Evolutionary conservation across 768 basidiomycete genomes (phyloP), one percentile per base, ranked within the genome.

Genomic region (Gyrodon lividus): DNA sequence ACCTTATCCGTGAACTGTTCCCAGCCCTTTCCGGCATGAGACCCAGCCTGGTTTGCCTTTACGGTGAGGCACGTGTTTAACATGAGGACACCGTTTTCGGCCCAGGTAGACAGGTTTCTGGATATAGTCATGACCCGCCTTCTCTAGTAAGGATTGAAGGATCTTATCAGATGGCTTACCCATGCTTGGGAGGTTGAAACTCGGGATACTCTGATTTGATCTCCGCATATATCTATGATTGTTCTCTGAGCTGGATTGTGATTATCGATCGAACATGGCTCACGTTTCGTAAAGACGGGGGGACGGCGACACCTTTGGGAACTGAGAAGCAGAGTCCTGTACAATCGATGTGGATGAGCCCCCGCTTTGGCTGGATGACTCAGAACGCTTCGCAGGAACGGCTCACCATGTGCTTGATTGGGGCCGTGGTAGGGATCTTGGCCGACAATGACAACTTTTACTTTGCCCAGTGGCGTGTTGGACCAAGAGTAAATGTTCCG

Each of bases 1-100:
- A 96, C 86, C 55, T 87, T 79, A 58, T 81, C 89, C 4, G 94
- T 97, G 66, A 96, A 97, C 45, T 78, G 70, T 67, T 97, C 92
- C 95, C 95, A 97, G 50, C 95, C 95, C 68, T 78, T 84, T 60
- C 82, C 81, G 35, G 84, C 80, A 69, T 97, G 95, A 46, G 92
- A 93, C 33, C 81, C 89, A 16, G 95, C 82, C 49, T 79, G 59
- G 50, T 78, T 78, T 0, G 88, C 87, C 48, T 82, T 80, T 34
- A 97, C 95, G 2, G 95, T 96, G 43, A 98, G 77, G 52, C 86
- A 88, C n/a, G 92, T 90, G 73, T 97, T 98, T 42, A 97, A 80
- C 68, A 96, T 80, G 53, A 97, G 76, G 35, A 98, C 94, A 45
- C 95, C 95, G 51, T 86, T 85, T 53, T 82, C 74, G 1, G 93